Base-by-base conservation (phyloP, 202 grass and related monocot genomes). In the Saccharum hybrid region DNA sequence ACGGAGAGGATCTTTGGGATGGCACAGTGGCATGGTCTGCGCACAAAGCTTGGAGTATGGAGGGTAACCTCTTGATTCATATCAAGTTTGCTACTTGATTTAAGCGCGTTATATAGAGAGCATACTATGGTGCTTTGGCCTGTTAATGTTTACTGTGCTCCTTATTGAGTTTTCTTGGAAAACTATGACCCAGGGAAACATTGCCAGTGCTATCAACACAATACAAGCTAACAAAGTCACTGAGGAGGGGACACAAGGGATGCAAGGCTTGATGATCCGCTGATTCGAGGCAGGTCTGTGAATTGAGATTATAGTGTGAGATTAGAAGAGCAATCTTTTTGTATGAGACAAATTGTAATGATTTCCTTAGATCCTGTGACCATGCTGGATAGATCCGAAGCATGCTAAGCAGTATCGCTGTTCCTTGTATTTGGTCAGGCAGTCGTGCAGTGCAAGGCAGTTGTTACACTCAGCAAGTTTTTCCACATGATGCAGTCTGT, bases 221-320 rank as follows among this genome's bases (percentile, higher is more conserved):
- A 89, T 99, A 85, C 93, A 96, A 92, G 86, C 91, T 12, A 98
- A 93, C 83, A 99, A 99, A 80, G 81, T 80, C 54, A 60, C 93
- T 21, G 96, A 94, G 26, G 91, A 97, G 26, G 89, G 78, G 26
- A 39, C 75, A 31, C 93, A 96, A 52, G 83, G 81, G 45, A 83
- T 83, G 82, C 91, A 91, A 90, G 93, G 93, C 59, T 62, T 88
- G 41, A 52, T 48, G 46, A 90, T 84, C 70, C 80, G 81, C 37
- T 84, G 84, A 90, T 76, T 43, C 36, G 14, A 54, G 14, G 8
- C 1, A 7, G 8, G 10, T 4, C 4, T 8, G 38, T 6, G 18
- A 33, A 79, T 62, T 34, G 79, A 79, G 18, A 60, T 51, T 73
- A 68, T 82, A 86, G 73, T 15, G 23, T 34, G 60, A 59, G 72